Evolutionary conservation across 305 asterid genomes (phyloP), one percentile per base, ranked within the genome.

Genomic region (Rubia balearica): DNA sequence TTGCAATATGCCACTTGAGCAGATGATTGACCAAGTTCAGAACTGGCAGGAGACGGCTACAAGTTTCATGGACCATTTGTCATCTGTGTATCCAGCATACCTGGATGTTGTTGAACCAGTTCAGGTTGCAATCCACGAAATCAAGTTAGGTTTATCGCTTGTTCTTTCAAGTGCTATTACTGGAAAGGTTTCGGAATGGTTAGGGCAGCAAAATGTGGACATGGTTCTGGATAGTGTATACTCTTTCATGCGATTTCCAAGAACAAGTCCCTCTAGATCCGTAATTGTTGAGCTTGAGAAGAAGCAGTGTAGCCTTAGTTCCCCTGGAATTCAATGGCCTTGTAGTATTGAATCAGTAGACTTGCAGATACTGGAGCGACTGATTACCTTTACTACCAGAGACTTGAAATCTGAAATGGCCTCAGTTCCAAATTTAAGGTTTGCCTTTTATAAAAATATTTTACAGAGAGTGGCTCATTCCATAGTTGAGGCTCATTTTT

Each of bases 1-100:
- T 46, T 75, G 75, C 74, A 74, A 66, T 78, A 69, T 71, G 79
- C 68, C 68, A 53, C 65, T 74, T 12, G 84, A 81, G 76, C 76
- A 80, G 63, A 73, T 80, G 75, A 80, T 80, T 56, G 73, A 76
- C 67, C 79, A 81, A 81, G 83, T 90, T 76, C 82, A 65, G 65
- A 90, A 88, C 77, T 91, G 96, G 97, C 99, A 95, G 95, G 87
- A 84, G 79, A 87, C 68, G 16, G 78, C 86, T 33, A 81, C 95
- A 24, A 42, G 82, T 74, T 85, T 87, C 81, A 84, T 91, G 84
- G 86, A 84, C 61, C 83, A 77, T n/a, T 73, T 95, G 68, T 87
- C 98, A 38, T 81, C 68, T 48, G 96, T 85, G 81, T 91, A 87
- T 82, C 68, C 85, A 13, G 88, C 80, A 30, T 95, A 86, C 75